Evolutionary conservation across 108 stramenopile species (phyloP).

Genomic region (Nannochloropsis salina): DNA sequence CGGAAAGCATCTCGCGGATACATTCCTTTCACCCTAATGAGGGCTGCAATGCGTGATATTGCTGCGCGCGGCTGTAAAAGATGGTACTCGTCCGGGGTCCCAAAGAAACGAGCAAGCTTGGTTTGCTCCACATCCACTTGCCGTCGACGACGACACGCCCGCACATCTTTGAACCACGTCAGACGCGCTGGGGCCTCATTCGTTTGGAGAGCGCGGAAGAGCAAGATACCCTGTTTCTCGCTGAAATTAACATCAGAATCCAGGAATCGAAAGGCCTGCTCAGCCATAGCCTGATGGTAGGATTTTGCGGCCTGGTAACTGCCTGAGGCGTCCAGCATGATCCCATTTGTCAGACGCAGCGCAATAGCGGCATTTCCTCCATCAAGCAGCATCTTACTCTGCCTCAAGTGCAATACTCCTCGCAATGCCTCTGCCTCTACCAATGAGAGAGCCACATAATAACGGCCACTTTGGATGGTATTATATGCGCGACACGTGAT

Average conservation of each 20-base stretch:
- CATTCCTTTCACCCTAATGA: conserved; percentile 84
- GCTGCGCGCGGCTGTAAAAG: conserved; percentile 87
- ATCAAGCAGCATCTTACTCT: conserved; percentile 63
- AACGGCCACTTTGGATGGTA: conserved; percentile 83
- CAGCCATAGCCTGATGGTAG: conserved; percentile 78
- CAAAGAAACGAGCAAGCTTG: conserved; percentile 84
- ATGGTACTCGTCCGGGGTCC: conserved; percentile 88
- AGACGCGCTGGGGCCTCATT: conserved; percentile 72
- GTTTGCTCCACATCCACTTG: conserved; percentile 79
- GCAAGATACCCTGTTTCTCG: conserved; percentile 72
- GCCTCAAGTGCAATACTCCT: conserved; percentile 76
- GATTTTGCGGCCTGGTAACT: conserved; percentile 62
- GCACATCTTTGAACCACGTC: conserved; percentile 86
- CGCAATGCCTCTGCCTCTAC: conserved; percentile 93
- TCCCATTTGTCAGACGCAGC: conserved; percentile 44
- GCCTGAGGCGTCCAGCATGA: conserved; percentile 38
- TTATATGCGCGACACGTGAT: conserved; percentile 74
- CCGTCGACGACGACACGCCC: conserved; percentile 85
- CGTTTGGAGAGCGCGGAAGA: conserved; percentile 84
- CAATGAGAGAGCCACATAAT: conserved; percentile 81
- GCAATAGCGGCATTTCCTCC: conserved; percentile 58
- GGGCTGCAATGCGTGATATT: conserved; percentile 60
- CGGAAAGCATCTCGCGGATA: conserved; percentile 82
- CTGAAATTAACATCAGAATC: conserved; percentile 85
- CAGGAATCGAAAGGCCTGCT: conserved; percentile 87